These are phyloP conservation scores for Hyphopichia pseudoburtonii DNA, from an alignment of 1,139 yeast genomes.

Conservation along the genomic window DNA sequence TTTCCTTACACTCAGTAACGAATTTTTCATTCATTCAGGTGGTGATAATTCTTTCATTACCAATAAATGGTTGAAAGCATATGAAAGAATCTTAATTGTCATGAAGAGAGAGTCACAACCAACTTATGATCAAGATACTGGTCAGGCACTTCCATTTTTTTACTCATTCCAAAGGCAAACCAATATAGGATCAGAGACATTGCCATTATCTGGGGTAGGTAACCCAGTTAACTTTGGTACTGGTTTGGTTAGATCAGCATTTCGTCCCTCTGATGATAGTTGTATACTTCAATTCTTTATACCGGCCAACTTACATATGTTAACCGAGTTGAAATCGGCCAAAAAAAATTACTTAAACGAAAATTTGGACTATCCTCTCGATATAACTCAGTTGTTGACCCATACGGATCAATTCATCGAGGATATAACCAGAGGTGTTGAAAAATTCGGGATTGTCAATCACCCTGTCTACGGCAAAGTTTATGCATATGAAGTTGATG, in stretches of 20 bases:
- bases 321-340: conserved; percentile 56
- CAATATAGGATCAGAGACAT: conserved; percentile 75
- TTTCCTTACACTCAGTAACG: conserved; percentile 71
- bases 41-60: conserved; percentile 53
- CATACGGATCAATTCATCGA: conserved; percentile 36
- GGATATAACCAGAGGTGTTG: conserved; percentile 55
- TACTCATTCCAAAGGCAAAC: conserved; percentile 77
- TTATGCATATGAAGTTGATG: conserved; percentile 87
- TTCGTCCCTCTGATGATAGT: conserved; percentile 90
- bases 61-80: conserved; percentile 60
- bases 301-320: conserved; percentile 82
- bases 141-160: conserved; percentile 47
- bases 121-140: conserved; percentile 58
- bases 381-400: conserved; percentile 12
- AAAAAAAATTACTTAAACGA: conserved; percentile 19
- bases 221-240: conserved; percentile 76
- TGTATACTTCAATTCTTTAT: conserved; percentile 76
- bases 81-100: conserved; percentile 51
- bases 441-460: conserved; percentile 59
- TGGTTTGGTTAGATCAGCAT: conserved; percentile 80
- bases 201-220: conserved; percentile 75
- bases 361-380: conserved; percentile 9
- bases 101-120: conserved; percentile 62
- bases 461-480: conserved; percentile 75
- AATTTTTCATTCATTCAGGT: conserved; percentile 57